Conservation (phyloP, 768 basidiomycete species). For the Phylloporus rhodoxanthus region DNA sequence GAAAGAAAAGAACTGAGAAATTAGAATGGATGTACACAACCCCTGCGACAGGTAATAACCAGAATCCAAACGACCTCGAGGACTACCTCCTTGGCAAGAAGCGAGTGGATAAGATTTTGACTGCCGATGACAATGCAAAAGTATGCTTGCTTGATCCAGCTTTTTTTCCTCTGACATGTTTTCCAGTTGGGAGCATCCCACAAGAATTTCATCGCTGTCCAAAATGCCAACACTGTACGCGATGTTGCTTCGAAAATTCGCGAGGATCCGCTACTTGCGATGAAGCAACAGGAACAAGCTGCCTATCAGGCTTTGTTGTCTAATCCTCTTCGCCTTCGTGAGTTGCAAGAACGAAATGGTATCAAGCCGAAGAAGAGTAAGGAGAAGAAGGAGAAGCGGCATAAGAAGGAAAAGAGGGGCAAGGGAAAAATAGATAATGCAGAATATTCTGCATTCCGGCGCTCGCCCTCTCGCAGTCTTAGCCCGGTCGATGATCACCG, state of each 20-base stretch:
- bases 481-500: constrained; percentile 27
- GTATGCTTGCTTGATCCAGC: constrained; percentile 31
- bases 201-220: constrained; percentile 90
- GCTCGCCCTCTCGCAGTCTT: constrained; percentile 27
- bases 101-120: constrained; percentile 92
- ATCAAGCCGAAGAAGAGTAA: constrained; percentile 76
- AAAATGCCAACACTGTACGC: constrained; percentile 86
- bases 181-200: constrained; percentile 74
- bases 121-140: constrained; percentile 88
- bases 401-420: constrained; percentile 44
- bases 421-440: constrained; percentile 14
- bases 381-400: constrained; percentile 49
- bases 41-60: constrained; percentile 81
- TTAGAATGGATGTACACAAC: constrained; percentile 99
- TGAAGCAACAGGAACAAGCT: constrained; percentile 96
- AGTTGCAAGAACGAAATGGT: constrained; percentile 77
- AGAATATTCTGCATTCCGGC: constrained; percentile 31
- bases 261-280: constrained; percentile 94
- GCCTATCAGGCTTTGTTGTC: constrained; percentile 81
- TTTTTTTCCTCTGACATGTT: constrained; percentile 6
- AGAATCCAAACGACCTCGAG: constrained; percentile 89
- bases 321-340: constrained; percentile 78
- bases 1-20: constrained; percentile 89
- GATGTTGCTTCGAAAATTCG: constrained; percentile 92
- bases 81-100: constrained; percentile 97